phyloP scores from a whole-genome alignment of 2,329 filamentous ascomycete species.

The Coniochaeta hoffmannii region DNA sequence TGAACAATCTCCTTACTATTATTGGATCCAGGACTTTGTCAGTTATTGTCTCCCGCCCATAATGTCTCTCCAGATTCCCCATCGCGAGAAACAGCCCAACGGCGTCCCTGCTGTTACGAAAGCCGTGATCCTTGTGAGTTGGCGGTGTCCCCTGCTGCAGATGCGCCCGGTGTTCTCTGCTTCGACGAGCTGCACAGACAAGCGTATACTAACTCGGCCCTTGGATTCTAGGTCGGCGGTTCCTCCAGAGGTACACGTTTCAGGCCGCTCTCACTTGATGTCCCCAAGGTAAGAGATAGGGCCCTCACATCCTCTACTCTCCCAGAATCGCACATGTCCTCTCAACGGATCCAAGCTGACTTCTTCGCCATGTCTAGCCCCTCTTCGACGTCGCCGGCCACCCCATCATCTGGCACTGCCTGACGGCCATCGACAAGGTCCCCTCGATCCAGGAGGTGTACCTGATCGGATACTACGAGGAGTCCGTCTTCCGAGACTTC shows the following conservation, averaged over 20 bases:
- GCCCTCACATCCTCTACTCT: constrained; percentile 5
- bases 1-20: no score
- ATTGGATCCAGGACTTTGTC: no score
- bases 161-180: constrained; percentile 9
- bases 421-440: constrained; percentile 84
- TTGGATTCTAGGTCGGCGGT: constrained; percentile 67
- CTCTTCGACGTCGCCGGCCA: constrained; percentile 98
- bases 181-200: neutral
- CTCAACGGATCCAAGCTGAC: neutral
- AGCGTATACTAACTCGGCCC: neutral
- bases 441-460: constrained; percentile 90
- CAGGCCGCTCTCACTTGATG: constrained; percentile 86
- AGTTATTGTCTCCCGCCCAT: constrained; percentile 5
- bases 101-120: constrained; percentile 63
- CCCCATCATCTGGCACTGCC: constrained; percentile 96
- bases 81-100: constrained; percentile 41
- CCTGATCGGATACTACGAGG: constrained; percentile 98
- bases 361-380: constrained; percentile 47
- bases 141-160: neutral
- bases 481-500: constrained; percentile 93
- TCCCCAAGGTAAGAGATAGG: constrained; percentile 85
- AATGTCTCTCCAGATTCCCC: constrained; percentile 52
- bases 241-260: constrained; percentile 94
- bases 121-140: constrained; percentile 81
- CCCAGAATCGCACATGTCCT: neutral